Evolutionary conservation across 306 rosid species (phyloP).

Genomic region (Alnus glutinosa): DNA sequence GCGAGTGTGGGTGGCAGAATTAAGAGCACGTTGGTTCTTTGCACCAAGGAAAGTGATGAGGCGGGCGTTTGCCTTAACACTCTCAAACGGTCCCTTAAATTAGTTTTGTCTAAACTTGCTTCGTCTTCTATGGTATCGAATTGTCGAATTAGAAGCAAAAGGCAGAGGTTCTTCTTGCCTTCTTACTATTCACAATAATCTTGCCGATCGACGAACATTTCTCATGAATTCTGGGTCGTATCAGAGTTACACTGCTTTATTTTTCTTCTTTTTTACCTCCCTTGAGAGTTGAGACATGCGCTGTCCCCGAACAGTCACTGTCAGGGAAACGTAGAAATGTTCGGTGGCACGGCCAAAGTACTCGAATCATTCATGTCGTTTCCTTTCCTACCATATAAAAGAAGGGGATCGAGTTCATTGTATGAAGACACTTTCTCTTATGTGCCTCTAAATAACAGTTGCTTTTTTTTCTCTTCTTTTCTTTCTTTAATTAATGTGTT

Average conservation of each 20-base stretch:
- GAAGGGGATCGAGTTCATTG: neutral
- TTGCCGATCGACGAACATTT: neutral
- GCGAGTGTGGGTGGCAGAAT: constrained; percentile 86
- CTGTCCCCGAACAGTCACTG: neutral
- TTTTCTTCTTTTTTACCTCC: neutral
- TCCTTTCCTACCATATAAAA: constrained; percentile 15
- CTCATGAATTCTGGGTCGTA: neutral
- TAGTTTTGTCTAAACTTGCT: constrained; percentile 61
- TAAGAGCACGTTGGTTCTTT: constrained; percentile 68
- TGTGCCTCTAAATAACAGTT: no score
- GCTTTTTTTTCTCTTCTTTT: no score
- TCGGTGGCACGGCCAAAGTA: neutral
- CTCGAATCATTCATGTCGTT: neutral
- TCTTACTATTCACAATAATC: constrained; percentile 41
- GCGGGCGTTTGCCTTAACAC: constrained; percentile 53
- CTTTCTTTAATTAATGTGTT: no score
- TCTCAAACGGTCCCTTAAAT: constrained; percentile 75
- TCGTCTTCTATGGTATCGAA: constrained; percentile 51
- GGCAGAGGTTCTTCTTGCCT: constrained; percentile 97
- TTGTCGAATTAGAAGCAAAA: constrained; percentile 76
- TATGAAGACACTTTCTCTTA: neutral
- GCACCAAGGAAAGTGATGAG: constrained; percentile 62
- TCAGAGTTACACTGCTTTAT: neutral
- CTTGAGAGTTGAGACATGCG: neutral
- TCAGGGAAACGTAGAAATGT: neutral